Base-by-base conservation (phyloP, 2,329 filamentous ascomycete genomes). In the Trematosphaeria pertusa region DNA sequence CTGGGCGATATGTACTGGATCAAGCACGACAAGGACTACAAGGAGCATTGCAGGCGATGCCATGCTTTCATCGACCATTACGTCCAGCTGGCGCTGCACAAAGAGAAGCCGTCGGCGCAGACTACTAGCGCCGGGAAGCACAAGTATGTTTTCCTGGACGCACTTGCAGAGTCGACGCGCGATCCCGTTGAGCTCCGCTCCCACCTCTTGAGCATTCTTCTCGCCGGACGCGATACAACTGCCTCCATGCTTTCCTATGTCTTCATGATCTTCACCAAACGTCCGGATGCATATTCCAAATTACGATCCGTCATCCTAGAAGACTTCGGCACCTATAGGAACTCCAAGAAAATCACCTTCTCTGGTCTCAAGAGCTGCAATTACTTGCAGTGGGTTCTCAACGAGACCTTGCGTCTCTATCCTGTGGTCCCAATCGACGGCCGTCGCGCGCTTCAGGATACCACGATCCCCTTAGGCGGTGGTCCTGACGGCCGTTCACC, bases 161-260 rank as follows among this genome's bases (percentile, higher is more conserved):
- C 89, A 18, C 81, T 96, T 1, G 89, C 88, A 33, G 79, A 82
- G 38, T 90, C 88, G 70, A 95, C 91, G 0, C 83, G 87, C 30
- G 73, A 79, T 48, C 70, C 73, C 19, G 80, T 80, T 37, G 82
- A 91, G 2, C 80, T 97, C 12, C 88, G 91, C 22, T 89, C 95
- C 69, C 91, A 96, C 70, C 78, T 96, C 36, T 81, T 94, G 11
- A 86, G 87, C 35, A 83, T 96, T 15, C 81, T 96, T 2, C 81
- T 96, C 6, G 92, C 92, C 1, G 91, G 90, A 6, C 82, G 89
- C 31, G 92, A 97, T 70, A 96, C 91, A 12, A 96, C 92, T 0
- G 91, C 91, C 22, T 82, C 80, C 1, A 88, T 89, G 0, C 79
- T 97, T 0, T 88, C 86, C 0, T 96, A 89, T 84, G 79, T 84